Conservation (phyloP, 2,329 filamentous ascomycete species). For the Cladosporium austrohemisphaericum region DNA sequence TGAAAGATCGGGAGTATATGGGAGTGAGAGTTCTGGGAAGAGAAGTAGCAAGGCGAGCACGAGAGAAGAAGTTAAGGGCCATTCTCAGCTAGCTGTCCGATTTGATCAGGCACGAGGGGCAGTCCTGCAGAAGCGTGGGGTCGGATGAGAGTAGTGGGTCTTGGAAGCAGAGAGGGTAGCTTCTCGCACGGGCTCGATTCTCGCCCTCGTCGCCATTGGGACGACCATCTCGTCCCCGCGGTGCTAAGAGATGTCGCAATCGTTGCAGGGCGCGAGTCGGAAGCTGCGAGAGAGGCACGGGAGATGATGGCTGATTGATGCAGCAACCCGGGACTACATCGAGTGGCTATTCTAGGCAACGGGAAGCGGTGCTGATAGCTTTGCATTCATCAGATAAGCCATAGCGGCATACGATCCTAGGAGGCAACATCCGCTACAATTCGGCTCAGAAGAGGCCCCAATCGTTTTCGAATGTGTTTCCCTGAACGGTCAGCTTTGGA, state of each 20-base stretch:
- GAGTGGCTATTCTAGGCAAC: too few species aligned
- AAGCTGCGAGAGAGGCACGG: background rate
- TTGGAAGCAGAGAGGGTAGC: too few species aligned
- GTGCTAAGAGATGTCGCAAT: slow-evolving; percentile 10
- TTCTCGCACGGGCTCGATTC: background rate
- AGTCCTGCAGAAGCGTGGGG: slow-evolving; percentile 1
- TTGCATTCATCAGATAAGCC: too few species aligned
- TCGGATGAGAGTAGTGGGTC: background rate
- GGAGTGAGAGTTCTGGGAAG: background rate
- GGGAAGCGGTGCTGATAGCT: too few species aligned
- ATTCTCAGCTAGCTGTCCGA: slow-evolving; percentile 6
- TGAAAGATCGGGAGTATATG: slow-evolving; percentile 9
- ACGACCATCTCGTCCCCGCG: too few species aligned
- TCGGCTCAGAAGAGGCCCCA: too few species aligned
- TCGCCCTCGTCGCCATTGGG: too few species aligned
- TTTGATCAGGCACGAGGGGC: background rate
- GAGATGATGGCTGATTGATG: background rate
- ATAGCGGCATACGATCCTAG: too few species aligned
- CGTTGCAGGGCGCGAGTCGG: background rate
- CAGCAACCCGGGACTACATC: too few species aligned
- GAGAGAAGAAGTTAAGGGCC: slow-evolving; percentile 9
- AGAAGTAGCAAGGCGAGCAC: slow-evolving; percentile 1
- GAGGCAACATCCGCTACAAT: too few species aligned
- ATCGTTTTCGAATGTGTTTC: too few species aligned
- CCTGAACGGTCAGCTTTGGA: too few species aligned